Evolutionary conservation across 2,329 filamentous ascomycete genomes (phyloP).

Genomic region (Raffaelea deltoideospora): DNA sequence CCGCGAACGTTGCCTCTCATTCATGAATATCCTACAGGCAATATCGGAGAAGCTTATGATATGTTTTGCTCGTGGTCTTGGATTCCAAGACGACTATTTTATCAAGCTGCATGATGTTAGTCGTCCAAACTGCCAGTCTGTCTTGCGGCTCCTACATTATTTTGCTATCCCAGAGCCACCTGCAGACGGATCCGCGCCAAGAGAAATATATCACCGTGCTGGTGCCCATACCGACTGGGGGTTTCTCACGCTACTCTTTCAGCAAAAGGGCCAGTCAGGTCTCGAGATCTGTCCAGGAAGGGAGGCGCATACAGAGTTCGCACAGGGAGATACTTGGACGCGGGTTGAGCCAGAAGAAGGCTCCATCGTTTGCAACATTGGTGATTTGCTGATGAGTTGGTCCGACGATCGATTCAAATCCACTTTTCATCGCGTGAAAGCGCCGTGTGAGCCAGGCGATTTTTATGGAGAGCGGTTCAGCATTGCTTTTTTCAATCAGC

Average conservation of each 20-base stretch:
- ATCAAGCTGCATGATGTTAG: conserved; percentile 34
- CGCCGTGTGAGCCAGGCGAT: conserved; percentile 34
- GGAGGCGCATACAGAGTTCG: conserved; percentile 43
- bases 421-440: conserved; percentile 49
- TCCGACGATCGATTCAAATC: conserved; percentile 53
- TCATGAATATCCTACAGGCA: conserved; percentile 38
- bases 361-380: conserved; percentile 49
- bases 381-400: conserved; percentile 52
- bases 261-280: conserved; percentile 42
- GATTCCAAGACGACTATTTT: conserved; percentile 36
- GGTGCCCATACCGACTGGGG: conserved; percentile 48
- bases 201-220: conserved; percentile 37
- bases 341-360: conserved; percentile 39
- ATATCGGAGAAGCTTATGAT: conserved; percentile 41
- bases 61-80: conserved; percentile 41
- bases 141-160: conserved; percentile 19
- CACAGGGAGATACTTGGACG: conserved; percentile 45
- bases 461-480: conserved; percentile 47
- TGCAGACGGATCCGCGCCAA: conserved; percentile 20
- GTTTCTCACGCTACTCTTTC: conserved; percentile 47
- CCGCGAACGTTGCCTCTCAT: conserved; percentile 24
- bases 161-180: conserved; percentile 7
- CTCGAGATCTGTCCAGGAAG: conserved; percentile 51
- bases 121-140: conserved; percentile 35
- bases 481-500: conserved; percentile 47